phyloP scores from a whole-genome alignment of 306 rosid species.

The Cucurbita ficifolia region DNA sequence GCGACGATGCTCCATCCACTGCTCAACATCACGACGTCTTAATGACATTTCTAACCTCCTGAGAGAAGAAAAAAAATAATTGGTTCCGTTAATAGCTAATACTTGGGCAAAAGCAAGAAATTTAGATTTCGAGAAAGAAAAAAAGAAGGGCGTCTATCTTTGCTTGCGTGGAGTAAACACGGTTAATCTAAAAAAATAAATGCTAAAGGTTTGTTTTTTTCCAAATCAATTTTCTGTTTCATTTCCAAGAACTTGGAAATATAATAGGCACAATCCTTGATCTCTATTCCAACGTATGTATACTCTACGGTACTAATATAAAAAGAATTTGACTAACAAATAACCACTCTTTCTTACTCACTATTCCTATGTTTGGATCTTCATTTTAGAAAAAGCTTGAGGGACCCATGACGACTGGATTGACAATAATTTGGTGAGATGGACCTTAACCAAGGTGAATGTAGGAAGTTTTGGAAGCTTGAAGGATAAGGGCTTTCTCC shows the following conservation, averaged over 20 bases:
- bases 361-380: not conserved
- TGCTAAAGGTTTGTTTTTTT: not conserved
- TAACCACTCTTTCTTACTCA: not conserved
- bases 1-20: slow-evolving; percentile 86
- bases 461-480: not conserved
- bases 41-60: slow-evolving; percentile 76
- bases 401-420: not conserved
- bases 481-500: not conserved
- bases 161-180: not conserved
- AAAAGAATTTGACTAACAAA: not conserved
- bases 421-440: not conserved
- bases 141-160: not conserved
- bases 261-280: not conserved
- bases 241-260: not conserved
- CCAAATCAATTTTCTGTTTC: not conserved
- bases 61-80: not conserved
- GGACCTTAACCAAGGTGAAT: not conserved
- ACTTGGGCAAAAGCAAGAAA: not conserved
- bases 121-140: not conserved
- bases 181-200: not conserved
- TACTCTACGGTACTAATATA: not conserved
- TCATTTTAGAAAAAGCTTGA: not conserved
- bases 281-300: not conserved
- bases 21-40: slow-evolving; percentile 72
- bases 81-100: not conserved